phyloP scores from a whole-genome alignment of 495 filamentous ascomycete genomes.

The Aspergillus indologenus region DNA sequence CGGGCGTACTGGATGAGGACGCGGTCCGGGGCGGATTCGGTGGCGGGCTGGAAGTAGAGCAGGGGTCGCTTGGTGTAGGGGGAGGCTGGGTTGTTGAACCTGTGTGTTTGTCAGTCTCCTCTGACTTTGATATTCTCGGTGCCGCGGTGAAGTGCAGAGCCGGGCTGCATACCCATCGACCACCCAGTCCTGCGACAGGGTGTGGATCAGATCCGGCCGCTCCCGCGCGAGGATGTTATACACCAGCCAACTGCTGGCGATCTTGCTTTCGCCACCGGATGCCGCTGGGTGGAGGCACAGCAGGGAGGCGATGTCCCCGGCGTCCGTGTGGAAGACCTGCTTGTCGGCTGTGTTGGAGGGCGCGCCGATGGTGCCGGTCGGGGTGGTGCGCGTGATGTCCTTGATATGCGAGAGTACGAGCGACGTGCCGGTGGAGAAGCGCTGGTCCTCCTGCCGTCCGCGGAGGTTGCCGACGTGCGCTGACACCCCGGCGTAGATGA shows the following conservation, averaged over 20 bases:
- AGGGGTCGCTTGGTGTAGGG: constrained; percentile 41
- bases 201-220: constrained; percentile 70
- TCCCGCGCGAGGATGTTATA: constrained; percentile 71
- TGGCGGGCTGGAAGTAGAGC: constrained; percentile 48
- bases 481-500: constrained; percentile 61
- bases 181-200: constrained; percentile 56
- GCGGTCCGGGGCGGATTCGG: constrained; percentile 40
- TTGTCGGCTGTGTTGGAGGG: constrained; percentile 51
- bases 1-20: constrained; percentile 56
- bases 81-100: constrained; percentile 27
- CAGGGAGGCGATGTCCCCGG: constrained; percentile 57
- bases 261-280: constrained; percentile 49
- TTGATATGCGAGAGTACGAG: constrained; percentile 50
- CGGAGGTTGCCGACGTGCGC: constrained; percentile 55
- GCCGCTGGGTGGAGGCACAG: constrained; percentile 48
- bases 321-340: constrained; percentile 65
- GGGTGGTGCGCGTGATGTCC: constrained; percentile 38
- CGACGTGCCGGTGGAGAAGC: constrained; percentile 19
- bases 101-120: constrained; percentile 7
- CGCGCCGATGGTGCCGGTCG: constrained; percentile 39
- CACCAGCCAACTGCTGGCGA: constrained; percentile 62
- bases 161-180: constrained; percentile 56
- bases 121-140: background rate
- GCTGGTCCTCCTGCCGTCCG: constrained; percentile 50
- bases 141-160: background rate